Base-by-base conservation (phyloP, 1,284 basidiomycete genomes). In the Cutaneotrichosporon dermatis region DNA sequence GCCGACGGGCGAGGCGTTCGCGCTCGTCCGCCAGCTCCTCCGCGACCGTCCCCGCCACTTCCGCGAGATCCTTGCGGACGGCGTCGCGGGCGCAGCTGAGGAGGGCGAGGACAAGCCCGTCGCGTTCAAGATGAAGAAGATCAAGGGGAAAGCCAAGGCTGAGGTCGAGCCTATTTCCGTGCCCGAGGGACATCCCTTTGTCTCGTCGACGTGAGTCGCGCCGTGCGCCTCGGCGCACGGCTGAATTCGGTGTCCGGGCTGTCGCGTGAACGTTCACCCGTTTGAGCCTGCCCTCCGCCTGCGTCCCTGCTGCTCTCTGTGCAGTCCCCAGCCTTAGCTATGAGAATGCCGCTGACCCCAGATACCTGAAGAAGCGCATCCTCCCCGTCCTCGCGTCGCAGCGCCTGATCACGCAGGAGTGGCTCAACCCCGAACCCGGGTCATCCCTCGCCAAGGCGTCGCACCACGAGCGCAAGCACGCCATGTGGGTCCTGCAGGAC, bases 311-410 rank as follows among this genome's bases (percentile, higher is more conserved):
- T 25, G 25, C 25, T 25, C 25, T 25, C 25, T 25, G 25, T 25
- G 25, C 25, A 25, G 25, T 25, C 25, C 25, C 25, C 25, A 25
- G 25, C 25, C 25, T 25, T 25, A 25, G 25, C 25, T 25, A 25
- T 25, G 25, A 25, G 25, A 25, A 25, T 25, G 25, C 25, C 33
- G 43, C 55, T 61, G 12, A 64, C 63, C 1, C 42, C 59, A 78
- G 76, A 2, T 73, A 62, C 64, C 58, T 78, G 15, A 77, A 77
- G 63, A 64, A 61, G 9, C 69, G 68, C 15, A 69, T 78, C 45
- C 61, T 78, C 3, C 69, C 72, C 16, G 60, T 68, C 9, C 67
- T 78, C 15, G 56, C 63, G 45, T 69, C 70, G 1, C 71, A 74
- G 54, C 55, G 66, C 25, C 64, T 76, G 15, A 66, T 78, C 53